Percentiles rank a stretch among this genome's conserved stretches.
These are phyloP conservation scores for Colletotrichum caudatum DNA, from an alignment of 2,329 filamentous ascomycete genomes.

Conservation along the genomic window DNA sequence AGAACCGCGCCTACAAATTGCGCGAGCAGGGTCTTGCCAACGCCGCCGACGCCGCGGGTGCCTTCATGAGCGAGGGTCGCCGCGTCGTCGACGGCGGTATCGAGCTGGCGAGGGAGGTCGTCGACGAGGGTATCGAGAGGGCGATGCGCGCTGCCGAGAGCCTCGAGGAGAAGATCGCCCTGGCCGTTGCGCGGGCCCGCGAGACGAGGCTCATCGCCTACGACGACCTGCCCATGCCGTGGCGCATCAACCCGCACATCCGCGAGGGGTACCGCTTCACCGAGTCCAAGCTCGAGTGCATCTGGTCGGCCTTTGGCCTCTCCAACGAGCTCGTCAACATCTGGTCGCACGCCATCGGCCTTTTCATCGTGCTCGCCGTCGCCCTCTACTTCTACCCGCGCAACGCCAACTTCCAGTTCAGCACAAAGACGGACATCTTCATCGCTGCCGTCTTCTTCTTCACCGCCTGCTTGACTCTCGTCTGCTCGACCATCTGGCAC, in stretches of 20 bases:
- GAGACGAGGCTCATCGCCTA: constrained; percentile 88
- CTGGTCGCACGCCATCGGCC: constrained; percentile 92
- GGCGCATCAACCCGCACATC: constrained; percentile 96
- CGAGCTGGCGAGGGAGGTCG: constrained; percentile 78
- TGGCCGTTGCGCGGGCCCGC: constrained; percentile 79
- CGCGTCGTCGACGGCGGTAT: constrained; percentile 85
- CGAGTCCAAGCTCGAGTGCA: constrained; percentile 89
- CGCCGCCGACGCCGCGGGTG: constrained; percentile 74
- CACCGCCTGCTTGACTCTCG: constrained; percentile 92
- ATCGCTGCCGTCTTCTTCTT: constrained; percentile 97
- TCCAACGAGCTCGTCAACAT: constrained; percentile 98
- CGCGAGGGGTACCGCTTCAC: constrained; percentile 91
- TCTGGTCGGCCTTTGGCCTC: constrained; percentile 83
- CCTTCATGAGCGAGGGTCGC: constrained; percentile 81
- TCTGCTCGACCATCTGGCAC: constrained; percentile 97
- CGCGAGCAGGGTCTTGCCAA: constrained; percentile 79
- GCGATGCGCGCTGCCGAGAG: constrained; percentile 86
- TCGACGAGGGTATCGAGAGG: constrained; percentile 84
- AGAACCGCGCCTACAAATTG: constrained; percentile 83
- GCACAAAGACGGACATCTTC: constrained; percentile 88
- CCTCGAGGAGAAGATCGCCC: constrained; percentile 86
- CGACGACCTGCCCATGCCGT: constrained; percentile 89
- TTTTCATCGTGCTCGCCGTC: constrained; percentile 87
- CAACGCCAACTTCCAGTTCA: constrained; percentile 86
- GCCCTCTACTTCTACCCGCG: constrained; percentile 97